These are phyloP conservation scores for Penicillium parvum DNA, from an alignment of 495 filamentous ascomycete species.

Conservation along the genomic window DNA sequence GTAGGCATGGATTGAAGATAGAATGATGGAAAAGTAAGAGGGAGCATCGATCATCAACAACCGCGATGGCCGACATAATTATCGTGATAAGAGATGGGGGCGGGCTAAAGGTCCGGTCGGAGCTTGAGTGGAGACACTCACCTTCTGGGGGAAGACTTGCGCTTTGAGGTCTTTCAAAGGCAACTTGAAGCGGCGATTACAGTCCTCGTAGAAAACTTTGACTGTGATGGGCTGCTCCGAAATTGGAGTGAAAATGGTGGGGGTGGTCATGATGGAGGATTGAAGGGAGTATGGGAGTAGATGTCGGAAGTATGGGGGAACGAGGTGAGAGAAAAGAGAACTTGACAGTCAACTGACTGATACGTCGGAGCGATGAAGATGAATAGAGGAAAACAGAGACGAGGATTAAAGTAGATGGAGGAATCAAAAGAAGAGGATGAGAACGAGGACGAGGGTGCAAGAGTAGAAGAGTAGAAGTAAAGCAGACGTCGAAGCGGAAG, in stretches of 20 bases:
- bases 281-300: constrained; percentile 14
- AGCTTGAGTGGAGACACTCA: constrained; percentile 52
- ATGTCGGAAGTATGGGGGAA: constrained; percentile 9
- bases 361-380: too few species aligned
- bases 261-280: constrained; percentile 31
- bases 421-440: too few species aligned
- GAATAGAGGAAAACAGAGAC: too few species aligned
- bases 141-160: constrained; percentile 75
- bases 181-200: constrained; percentile 82
- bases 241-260: constrained; percentile 29
- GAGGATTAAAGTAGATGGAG: too few species aligned
- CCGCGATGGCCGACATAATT: constrained; percentile 5
- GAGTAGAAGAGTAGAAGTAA: too few species aligned
- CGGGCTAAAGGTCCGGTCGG: constrained; percentile 26
- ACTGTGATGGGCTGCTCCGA: constrained; percentile 77
- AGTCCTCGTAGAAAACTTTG: constrained; percentile 72
- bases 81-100: constrained; percentile 22
- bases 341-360: too few species aligned
- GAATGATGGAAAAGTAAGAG: neutral
- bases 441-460: too few species aligned
- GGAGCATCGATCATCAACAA: neutral
- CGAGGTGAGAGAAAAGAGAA: neutral
- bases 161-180: constrained; percentile 80
- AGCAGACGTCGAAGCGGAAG: too few species aligned
- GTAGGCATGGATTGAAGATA: neutral